Evolutionary conservation across 2,329 filamentous ascomycete genomes (phyloP).

Genomic region (Daldinia sp.): DNA sequence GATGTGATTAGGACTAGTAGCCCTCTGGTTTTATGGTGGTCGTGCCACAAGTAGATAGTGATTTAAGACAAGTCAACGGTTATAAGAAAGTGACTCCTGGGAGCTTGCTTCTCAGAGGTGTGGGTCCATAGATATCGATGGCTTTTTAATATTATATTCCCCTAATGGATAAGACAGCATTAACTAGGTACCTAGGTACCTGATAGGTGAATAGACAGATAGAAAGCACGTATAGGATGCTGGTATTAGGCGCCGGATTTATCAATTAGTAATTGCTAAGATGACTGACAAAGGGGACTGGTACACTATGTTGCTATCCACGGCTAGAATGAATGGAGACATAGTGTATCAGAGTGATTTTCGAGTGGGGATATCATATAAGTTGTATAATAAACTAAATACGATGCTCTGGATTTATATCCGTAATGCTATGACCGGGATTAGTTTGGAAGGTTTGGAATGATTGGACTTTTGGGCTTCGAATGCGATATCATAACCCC

Average conservation of each 20-base stretch:
- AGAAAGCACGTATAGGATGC: background rate
- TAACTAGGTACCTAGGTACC: background rate
- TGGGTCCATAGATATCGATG: slow-evolving; percentile 40
- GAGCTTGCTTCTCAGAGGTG: slow-evolving; percentile 42
- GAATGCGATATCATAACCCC: background rate
- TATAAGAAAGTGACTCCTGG: slow-evolving; percentile 45
- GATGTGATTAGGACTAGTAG: slow-evolving; percentile 33
- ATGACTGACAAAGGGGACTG: too few relatives aligned
- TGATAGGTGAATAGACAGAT: background rate
- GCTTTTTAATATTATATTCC: slow-evolving; percentile 37
- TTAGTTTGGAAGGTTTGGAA: background rate
- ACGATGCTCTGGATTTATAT: background rate
- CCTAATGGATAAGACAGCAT: slow-evolving; percentile 1
- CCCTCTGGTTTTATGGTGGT: slow-evolving; percentile 45
- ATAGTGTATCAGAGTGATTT: too few relatives aligned
- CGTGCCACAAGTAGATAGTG: slow-evolving; percentile 46
- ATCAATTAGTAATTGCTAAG: too few relatives aligned
- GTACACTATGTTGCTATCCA: too few relatives aligned
- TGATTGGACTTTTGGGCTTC: background rate
- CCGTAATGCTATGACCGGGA: background rate
- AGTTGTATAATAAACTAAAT: background rate
- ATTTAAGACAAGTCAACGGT: slow-evolving; percentile 48
- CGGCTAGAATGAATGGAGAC: too few relatives aligned
- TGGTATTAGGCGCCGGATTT: background rate
- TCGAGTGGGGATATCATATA: too few relatives aligned